phyloP scores from a whole-genome alignment of 441 rosid species.

The Rhodomyrtus psidioides region DNA sequence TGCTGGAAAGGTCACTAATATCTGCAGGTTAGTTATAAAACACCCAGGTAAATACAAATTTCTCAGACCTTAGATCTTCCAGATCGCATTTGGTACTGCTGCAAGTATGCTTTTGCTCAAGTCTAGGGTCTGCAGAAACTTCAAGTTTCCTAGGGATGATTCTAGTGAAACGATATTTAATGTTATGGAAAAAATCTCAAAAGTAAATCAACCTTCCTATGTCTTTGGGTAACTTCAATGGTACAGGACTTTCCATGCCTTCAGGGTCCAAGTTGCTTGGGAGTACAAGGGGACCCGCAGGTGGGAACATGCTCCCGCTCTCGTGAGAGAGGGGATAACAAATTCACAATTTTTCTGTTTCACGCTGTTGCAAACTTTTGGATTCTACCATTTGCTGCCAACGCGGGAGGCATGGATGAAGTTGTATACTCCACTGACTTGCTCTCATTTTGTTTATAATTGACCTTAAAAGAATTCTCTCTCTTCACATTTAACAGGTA shows the following conservation, averaged over 20 bases:
- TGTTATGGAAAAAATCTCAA: not conserved
- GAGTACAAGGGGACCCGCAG: not conserved
- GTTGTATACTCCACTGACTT: not conserved
- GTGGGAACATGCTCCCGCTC: not conserved
- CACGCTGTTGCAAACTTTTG: not conserved
- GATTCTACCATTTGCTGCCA: not conserved
- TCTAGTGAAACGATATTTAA: not conserved
- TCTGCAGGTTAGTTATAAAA: conserved; percentile 22
- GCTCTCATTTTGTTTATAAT: not conserved
- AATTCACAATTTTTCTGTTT: not conserved
- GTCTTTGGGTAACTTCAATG: not conserved
- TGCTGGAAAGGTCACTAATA: conserved; percentile 25
- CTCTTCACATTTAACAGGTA: conserved; percentile 16
- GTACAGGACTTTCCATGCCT: not conserved
- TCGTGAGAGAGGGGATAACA: not conserved
- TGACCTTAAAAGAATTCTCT: conserved; percentile 8
- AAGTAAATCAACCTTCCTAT: not conserved
- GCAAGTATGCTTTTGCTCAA: not conserved
- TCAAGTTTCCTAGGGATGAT: conserved; percentile 2
- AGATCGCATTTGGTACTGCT: not conserved
- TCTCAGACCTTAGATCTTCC: conserved; percentile 18
- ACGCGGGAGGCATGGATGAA: not conserved
- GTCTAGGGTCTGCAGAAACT: conserved; percentile 3
- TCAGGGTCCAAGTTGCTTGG: not conserved
- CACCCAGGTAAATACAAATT: conserved; percentile 22